Base-by-base conservation (phyloP, 257 asterid species). In the Eustoma russellianum region DNA sequence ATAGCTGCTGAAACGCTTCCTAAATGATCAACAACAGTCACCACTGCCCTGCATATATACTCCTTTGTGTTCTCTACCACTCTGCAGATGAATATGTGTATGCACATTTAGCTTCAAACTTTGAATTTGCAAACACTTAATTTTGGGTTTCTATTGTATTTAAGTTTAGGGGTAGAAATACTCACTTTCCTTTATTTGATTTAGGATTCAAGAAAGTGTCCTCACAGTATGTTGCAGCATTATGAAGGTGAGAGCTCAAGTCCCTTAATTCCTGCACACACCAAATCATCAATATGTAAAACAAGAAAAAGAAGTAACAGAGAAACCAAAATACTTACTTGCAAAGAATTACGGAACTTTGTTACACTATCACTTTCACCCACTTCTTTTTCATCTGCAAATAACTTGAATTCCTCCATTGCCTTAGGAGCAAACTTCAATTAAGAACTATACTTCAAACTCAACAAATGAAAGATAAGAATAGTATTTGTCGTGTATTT, bases 151-250 rank as follows among this genome's bases (percentile, higher is more conserved):
- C 0, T 11, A 7, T 49, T 17, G n/a, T 7, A 9, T 17, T 49
- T 5, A 49, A 49, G 17, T n/a, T 24, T 15, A 1, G 11, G 38
- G 40, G 13, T 30, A 48, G 6, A 41, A 33, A 54, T 17, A 52
- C 66, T 68, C 46, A 75, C 95, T 16, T 17, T 56, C 28, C 74
- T 74, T 79, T 79, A 61, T 74, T 60, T 57, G 64, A 7, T 38
- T 38, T 50, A 12, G 89, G 60, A 7, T 65, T 75, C 59, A 70
- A 57, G 76, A 73, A 85, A 17, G 77, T 44, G 2, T 71, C 41
- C 77, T 77, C 83, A 51, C 86, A 85, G 44, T 73, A 78, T 58
- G 76, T 80, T 56, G 95, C 95, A 55, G 93, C 93, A 43, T 64
- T 59, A 62, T 79, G 75, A 52, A 85, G 77, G 62, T 82, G 86